Evolutionary conservation across 345 rosid species (phyloP).

Genomic region (Leavenworthia alabamica): DNA sequence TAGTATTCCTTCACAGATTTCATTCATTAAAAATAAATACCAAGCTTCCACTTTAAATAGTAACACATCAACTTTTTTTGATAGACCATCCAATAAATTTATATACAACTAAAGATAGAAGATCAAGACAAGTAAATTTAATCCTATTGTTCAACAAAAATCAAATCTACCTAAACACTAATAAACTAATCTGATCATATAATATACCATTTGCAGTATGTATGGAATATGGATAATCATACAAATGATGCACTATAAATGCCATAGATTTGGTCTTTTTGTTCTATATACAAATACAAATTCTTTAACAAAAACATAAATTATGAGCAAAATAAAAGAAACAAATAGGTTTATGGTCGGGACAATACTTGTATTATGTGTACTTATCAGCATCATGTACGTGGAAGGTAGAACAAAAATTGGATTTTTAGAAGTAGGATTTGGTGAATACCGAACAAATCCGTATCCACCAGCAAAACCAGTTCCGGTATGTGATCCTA

Average conservation of each 20-base stretch:
- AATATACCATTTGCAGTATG: no score
- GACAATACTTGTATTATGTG: background rate
- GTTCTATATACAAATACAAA: background rate
- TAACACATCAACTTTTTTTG: background rate
- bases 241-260: background rate
- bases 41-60: background rate
- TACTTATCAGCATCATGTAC: background rate
- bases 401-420: background rate
- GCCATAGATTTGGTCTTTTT: background rate
- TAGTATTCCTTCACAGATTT: no score
- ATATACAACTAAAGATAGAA: background rate
- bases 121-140: background rate
- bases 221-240: background rate
- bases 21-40: background rate
- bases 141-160: background rate
- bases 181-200: no score
- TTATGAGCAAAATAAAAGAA: background rate
- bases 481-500: background rate
- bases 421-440: no score
- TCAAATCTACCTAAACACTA: background rate
- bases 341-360: background rate
- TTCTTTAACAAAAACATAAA: background rate
- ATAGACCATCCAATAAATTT: background rate
- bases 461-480: background rate
- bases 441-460: background rate